phyloP scores from a whole-genome alignment of 225 moss, liverwort and hornwort genomes.

The Pseudisothecium myosuroides region DNA sequence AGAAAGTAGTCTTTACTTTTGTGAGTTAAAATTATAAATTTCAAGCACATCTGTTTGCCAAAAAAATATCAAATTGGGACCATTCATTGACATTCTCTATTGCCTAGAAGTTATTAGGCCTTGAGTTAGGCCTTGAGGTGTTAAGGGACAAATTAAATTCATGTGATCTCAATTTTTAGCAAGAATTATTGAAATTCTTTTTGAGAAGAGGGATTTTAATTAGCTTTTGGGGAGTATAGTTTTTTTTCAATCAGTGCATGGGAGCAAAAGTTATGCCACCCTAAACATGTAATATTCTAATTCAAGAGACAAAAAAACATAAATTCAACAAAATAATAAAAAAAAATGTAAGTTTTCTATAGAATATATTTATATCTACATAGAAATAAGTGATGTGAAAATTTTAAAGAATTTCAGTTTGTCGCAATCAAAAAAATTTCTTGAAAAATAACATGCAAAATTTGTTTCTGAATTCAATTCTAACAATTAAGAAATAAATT shows the following conservation, averaged over 20 bases:
- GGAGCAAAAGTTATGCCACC: too few relatives aligned
- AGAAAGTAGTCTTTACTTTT: too few relatives aligned
- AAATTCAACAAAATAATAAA: background rate
- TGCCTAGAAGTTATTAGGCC: too few relatives aligned
- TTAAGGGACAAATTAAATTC: background rate
- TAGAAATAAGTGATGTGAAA: background rate
- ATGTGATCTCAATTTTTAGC: background rate
- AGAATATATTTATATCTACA: too few relatives aligned
- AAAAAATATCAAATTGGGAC: too few relatives aligned
- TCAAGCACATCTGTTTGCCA: too few relatives aligned
- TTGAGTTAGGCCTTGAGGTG: too few relatives aligned
- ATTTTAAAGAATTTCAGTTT: background rate
- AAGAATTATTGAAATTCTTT: background rate
- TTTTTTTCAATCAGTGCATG: background rate
- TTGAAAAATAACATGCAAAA: rapidly evolving
- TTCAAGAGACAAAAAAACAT: rapidly evolving
- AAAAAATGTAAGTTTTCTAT: rapidly evolving
- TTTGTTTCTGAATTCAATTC: background rate
- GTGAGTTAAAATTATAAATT: too few relatives aligned
- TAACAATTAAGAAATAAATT: rapidly evolving
- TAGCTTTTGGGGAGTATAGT: too few relatives aligned
- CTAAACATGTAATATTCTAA: rapidly evolving
- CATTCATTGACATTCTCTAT: too few relatives aligned
- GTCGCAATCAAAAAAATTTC: background rate
- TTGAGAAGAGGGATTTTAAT: rapidly evolving